phyloP scores from a whole-genome alignment of 2,329 filamentous ascomycete species.

The Penicillium concentricum region DNA sequence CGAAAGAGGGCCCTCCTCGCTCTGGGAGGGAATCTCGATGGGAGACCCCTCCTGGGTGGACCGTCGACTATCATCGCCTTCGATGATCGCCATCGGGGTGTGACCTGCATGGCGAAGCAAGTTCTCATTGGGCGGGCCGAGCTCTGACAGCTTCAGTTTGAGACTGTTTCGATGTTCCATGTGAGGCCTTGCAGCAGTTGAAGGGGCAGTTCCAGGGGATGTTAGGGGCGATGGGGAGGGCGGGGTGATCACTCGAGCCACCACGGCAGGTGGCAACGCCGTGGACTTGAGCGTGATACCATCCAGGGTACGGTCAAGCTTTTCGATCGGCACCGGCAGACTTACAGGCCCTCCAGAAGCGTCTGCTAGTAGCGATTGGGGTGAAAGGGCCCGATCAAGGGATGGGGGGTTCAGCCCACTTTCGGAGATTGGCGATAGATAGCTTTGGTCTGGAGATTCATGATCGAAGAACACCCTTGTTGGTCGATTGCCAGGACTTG shows the following conservation, averaged over 20 bases:
- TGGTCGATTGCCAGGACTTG: constrained; percentile 39
- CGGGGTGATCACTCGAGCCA: constrained; percentile 45
- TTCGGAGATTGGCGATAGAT: constrained; percentile 30
- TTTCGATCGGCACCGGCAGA: constrained; percentile 47
- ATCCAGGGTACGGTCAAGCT: constrained; percentile 47
- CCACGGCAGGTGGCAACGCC: constrained; percentile 43
- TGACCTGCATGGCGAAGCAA: constrained; percentile 45
- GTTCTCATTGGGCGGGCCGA: constrained; percentile 40
- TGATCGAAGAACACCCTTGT: constrained; percentile 47
- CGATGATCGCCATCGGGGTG: constrained; percentile 46
- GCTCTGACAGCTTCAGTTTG: constrained; percentile 37
- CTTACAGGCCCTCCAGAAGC: constrained; percentile 27
- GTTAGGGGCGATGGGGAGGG: constrained; percentile 34
- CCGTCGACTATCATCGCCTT: constrained; percentile 30
- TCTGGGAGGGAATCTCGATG: constrained; percentile 20
- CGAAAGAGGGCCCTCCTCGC: constrained; percentile 34
- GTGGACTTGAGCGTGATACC: constrained; percentile 50
- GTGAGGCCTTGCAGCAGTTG: constrained; percentile 23
- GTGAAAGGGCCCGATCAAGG: constrained; percentile 43
- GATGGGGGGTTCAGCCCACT: constrained; percentile 33
- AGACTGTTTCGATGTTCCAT: constrained; percentile 33
- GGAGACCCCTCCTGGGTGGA: constrained; percentile 23
- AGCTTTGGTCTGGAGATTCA: constrained; percentile 27
- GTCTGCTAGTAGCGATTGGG: constrained; percentile 36
- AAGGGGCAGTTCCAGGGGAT: constrained; percentile 26